A percentile compares a stretch with the other conserved stretches of the same genome.
Conservation (phyloP, 164 flowering plant species). For the Sedum album region DNA sequence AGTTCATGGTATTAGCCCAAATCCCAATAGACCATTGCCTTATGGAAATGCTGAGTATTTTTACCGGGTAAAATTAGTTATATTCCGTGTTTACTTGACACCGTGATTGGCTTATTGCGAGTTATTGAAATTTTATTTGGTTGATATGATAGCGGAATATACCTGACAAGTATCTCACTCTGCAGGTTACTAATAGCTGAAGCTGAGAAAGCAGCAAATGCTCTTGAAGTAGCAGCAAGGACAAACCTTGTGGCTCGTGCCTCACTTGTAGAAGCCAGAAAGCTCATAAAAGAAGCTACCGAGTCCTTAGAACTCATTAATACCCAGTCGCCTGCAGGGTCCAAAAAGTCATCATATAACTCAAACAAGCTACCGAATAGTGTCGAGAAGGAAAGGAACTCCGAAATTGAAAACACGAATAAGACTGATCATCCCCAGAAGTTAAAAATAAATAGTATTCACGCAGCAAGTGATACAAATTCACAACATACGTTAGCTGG, state of each 20-base stretch:
- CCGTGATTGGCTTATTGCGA: not conserved
- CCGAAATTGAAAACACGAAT: slow-evolving; percentile 6
- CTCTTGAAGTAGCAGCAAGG: slow-evolving; percentile 70
- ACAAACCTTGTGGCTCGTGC: slow-evolving; percentile 70
- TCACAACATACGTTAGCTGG: not conserved
- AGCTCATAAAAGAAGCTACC: slow-evolving; percentile 62
- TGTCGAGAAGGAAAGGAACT: slow-evolving; percentile 11
- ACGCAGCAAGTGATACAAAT: not conserved
- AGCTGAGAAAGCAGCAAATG: slow-evolving; percentile 87
- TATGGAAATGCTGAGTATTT: too few relatives aligned
- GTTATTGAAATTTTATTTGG: slow-evolving; percentile 33
- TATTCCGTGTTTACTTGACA: not conserved
- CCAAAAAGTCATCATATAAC: slow-evolving; percentile 7
- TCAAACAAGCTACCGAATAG: slow-evolving; percentile 13
- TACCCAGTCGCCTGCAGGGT: not conserved
- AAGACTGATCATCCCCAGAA: slow-evolving; percentile 7
- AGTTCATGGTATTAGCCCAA: not conserved
- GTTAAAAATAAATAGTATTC: slow-evolving; percentile 20
- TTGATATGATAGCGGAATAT: slow-evolving; percentile 41
- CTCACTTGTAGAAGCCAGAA: slow-evolving; percentile 73
- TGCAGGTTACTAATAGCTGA: slow-evolving; percentile 74
- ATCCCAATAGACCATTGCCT: not conserved
- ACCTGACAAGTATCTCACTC: slow-evolving; percentile 16
- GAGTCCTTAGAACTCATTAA: not conserved
- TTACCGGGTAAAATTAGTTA: too few relatives aligned